These are phyloP conservation scores for Scedosporium apiospermum DNA, from an alignment of 2,329 filamentous ascomycete genomes.

Conservation along the genomic window DNA sequence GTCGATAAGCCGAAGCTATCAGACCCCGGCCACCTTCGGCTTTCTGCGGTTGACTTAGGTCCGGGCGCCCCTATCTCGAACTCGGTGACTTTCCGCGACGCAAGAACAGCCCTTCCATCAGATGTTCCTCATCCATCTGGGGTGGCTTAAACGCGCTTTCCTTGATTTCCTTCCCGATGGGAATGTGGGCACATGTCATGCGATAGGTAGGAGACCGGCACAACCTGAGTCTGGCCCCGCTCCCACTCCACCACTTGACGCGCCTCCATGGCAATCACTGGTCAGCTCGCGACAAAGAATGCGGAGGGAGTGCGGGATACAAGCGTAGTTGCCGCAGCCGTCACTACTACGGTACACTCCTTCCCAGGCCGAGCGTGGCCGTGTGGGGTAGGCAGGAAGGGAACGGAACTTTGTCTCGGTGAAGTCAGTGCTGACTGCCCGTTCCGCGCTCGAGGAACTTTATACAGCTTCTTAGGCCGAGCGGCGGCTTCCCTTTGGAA, in stretches of 20 bases:
- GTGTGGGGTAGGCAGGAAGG: not conserved
- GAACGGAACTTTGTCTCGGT: not conserved
- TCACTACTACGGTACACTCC: not conserved
- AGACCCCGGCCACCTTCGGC: slow-evolving; percentile 27
- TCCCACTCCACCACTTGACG: not conserved
- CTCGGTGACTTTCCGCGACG: slow-evolving; percentile 4
- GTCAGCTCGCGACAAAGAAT: not conserved
- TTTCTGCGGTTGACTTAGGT: slow-evolving; percentile 25
- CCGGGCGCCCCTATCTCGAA: not conserved
- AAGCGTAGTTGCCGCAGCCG: not conserved
- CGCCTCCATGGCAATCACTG: not conserved
- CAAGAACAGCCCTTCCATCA: not conserved
- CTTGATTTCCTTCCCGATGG: not conserved
- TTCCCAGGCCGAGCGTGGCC: slow-evolving; percentile 7
- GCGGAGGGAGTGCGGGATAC: not conserved
- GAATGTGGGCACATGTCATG: not conserved
- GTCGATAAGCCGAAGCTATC: slow-evolving; percentile 3
- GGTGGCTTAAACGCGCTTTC: not conserved
- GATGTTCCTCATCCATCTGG: not conserved
- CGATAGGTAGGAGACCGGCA: not conserved
- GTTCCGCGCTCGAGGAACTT: slow-evolving; percentile 2
- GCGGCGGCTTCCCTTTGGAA: not conserved
- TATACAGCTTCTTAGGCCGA: not conserved
- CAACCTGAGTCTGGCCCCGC: not conserved
- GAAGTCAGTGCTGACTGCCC: not conserved